Evolutionary conservation across 306 rosid species (phyloP).

Genomic region (Begonia masoniana): DNA sequence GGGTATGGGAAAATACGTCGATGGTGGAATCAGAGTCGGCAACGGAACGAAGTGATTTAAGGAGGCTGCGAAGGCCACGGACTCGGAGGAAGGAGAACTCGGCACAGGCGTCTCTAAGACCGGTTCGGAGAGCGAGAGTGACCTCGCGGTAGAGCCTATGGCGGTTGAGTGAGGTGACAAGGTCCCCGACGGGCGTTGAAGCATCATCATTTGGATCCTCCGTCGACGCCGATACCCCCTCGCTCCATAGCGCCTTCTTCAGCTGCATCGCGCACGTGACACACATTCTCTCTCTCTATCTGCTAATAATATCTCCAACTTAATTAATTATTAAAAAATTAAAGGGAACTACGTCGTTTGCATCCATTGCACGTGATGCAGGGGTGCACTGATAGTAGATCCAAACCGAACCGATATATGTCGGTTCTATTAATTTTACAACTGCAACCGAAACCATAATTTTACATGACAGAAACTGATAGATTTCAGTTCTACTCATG

Average conservation of each 20-base stretch:
- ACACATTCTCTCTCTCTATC: neutral
- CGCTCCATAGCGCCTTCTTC: conserved; percentile 65
- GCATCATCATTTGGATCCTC: conserved; percentile 9
- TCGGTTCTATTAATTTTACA: no score
- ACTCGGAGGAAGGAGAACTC: conserved; percentile 83
- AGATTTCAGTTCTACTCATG: no score
- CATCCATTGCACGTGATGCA: neutral
- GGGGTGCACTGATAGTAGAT: neutral
- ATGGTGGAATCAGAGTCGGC: conserved; percentile 61
- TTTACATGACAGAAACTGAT: no score
- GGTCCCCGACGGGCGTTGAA: conserved; percentile 25
- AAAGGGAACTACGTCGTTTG: neutral
- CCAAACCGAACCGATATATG: no score
- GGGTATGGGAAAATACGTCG: conserved; percentile 48
- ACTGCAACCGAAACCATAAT: no score
- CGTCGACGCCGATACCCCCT: conserved; percentile 22
- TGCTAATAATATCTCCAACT: neutral
- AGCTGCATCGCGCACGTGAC: conserved; percentile 32
- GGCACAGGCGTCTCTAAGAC: conserved; percentile 71
- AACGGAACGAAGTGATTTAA: conserved; percentile 72
- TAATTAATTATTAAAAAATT: no score
- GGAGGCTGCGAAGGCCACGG: conserved; percentile 68
- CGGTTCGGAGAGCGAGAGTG: conserved; percentile 62
- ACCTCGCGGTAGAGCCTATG: conserved; percentile 73
- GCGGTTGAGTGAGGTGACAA: conserved; percentile 45